These are phyloP conservation scores for Spatholobus suberectus DNA, from an alignment of 306 rosid genomes.

Conservation along the genomic window DNA sequence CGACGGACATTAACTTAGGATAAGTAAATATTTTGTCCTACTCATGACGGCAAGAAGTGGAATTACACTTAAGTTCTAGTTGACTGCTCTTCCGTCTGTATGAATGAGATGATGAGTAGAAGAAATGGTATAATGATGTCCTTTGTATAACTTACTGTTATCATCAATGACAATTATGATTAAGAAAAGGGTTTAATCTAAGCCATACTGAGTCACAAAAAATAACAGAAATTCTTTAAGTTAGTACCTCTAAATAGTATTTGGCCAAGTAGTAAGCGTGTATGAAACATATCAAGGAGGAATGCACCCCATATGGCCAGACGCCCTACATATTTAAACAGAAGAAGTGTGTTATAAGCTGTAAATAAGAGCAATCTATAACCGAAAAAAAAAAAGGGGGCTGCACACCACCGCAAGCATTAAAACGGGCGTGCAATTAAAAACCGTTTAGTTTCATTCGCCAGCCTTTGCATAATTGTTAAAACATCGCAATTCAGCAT, in stretches of 20 bases:
- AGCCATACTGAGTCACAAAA: not conserved
- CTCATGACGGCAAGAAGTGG: not conserved
- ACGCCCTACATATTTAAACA: constrained; percentile 31
- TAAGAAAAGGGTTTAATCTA: not conserved
- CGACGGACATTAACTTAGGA: not conserved
- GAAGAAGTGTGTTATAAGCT: not conserved
- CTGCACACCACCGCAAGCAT: not conserved
- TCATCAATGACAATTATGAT: constrained; percentile 1
- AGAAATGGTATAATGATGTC: not conserved
- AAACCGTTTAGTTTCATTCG: not conserved
- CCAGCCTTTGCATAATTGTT: not conserved
- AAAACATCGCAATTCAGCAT: not conserved
- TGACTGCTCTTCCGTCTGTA: not conserved
- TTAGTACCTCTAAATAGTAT: not conserved
- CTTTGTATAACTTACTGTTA: constrained; percentile 4
- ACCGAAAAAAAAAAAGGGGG: not conserved
- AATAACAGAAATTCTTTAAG: not conserved
- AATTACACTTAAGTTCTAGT: not conserved
- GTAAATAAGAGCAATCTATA: not conserved
- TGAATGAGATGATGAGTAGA: not conserved
- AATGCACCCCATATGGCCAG: not conserved
- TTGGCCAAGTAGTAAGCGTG: not conserved
- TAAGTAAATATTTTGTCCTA: constrained; percentile 24
- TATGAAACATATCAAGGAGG: not conserved
- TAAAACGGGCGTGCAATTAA: not conserved